Evolutionary conservation across 2,329 filamentous ascomycete species (phyloP).

Genomic region (Trichoderma pleuroti): DNA sequence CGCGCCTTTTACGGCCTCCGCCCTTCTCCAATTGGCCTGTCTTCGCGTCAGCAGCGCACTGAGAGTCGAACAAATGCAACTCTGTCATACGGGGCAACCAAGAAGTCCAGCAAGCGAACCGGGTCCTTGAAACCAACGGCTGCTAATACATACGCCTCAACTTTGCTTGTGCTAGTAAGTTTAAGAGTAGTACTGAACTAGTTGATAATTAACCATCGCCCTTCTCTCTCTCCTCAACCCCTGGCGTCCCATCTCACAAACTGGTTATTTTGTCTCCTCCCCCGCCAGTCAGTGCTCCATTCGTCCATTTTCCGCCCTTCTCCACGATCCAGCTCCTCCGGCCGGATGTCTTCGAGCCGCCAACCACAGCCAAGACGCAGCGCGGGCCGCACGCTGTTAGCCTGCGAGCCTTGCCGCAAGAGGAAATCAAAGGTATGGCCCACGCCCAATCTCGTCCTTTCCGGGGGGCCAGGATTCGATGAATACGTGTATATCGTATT

Average conservation of each 20-base stretch:
- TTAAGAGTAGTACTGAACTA: not conserved
- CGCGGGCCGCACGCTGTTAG: slow-evolving; percentile 14
- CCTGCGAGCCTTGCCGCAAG: slow-evolving; percentile 19
- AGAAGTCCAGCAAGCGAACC: not conserved
- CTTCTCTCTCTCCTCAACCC: not conserved
- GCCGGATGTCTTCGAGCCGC: slow-evolving; percentile 20
- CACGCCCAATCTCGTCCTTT: not conserved
- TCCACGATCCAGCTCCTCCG: not conserved
- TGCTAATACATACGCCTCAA: not conserved
- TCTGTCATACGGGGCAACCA: not conserved
- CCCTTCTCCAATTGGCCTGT: not conserved
- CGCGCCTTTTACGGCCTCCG: not conserved
- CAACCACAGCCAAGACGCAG: slow-evolving; percentile 14
- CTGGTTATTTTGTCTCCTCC: not conserved
- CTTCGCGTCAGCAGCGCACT: not conserved
- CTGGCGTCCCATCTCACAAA: not conserved
- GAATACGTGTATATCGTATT: not conserved
- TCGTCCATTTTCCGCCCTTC: not conserved
- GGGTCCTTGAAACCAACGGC: no score
- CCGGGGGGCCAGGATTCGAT: not conserved
- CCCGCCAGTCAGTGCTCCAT: not conserved
- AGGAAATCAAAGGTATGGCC: slow-evolving; percentile 18
- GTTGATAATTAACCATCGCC: not conserved
- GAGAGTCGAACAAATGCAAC: not conserved
- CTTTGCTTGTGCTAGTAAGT: not conserved